Evolutionary conservation across 352 stramenopile species (phyloP), one percentile per base, ranked within the genome.

Genomic region (Phytopythium boreale): DNA sequence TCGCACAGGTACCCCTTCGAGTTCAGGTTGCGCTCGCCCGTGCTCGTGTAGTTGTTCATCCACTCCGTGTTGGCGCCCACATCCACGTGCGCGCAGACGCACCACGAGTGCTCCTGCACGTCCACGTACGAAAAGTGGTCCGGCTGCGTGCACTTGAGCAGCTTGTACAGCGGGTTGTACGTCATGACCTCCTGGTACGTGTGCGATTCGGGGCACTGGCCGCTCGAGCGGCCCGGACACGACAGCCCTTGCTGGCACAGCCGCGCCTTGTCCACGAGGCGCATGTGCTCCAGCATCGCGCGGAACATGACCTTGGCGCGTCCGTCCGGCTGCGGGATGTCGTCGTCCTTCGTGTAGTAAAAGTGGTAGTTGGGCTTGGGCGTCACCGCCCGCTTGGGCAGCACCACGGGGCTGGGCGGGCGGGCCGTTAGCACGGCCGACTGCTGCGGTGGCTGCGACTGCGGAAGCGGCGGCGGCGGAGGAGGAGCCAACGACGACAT

Each of bases 161-260:
- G 71, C 66, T 85, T 85, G 63, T 76, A 85, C 29, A 82, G 51
- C 47, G 76, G 76, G 34, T 85, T 85, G 66, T 77, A 85, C 51
- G 67, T 55, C 76, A 85, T 85, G 20, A 85, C 74, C 50, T 85
- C 76, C 8, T 77, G 47, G 53, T 82, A 82, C 50, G 71, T 72
- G 56, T 85, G 76, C 61, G 76, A 80, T 4, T 72, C 61, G 44
- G 52, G 59, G 22, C 76, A 85, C n/a, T 31, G 27, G 55, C 55
- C 55, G 10, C 0, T 50, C 0, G 58, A 49, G 26, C 59, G 52
- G 51, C 78, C 70, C 34, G 75, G 62, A 19, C 66, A 44, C n/a
- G 36, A 60, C 47, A n/a, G 61, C 36, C 56, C 60, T 4, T 71
- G 58, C 31, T 63, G 67, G 61, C 76, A 85, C 51, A 85, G 24